These are phyloP conservation scores for Aspergillus hancockii DNA, from an alignment of 495 filamentous ascomycete species.

Conservation along the genomic window DNA sequence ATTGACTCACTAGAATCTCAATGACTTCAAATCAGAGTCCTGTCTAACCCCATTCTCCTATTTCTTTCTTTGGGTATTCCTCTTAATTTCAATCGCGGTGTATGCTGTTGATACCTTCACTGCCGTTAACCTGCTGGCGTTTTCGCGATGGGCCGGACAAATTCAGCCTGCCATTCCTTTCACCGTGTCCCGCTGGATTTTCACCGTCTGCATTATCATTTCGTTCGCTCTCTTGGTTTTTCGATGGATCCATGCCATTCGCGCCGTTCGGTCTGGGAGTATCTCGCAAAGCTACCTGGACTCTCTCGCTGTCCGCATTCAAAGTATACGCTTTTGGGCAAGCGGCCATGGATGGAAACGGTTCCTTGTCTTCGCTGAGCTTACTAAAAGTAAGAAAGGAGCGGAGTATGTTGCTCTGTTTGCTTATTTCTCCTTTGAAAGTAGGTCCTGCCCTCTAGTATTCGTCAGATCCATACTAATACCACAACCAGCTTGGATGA, in stretches of 20 bases:
- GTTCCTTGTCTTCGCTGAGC: constrained; percentile 87
- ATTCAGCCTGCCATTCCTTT: constrained; percentile 69
- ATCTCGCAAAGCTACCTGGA: constrained; percentile 93
- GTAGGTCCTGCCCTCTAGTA: constrained; percentile 43
- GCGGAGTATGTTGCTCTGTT: constrained; percentile 90
- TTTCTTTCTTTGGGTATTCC: constrained; percentile 75
- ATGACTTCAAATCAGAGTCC: constrained; percentile 82
- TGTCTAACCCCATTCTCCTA: constrained; percentile 80
- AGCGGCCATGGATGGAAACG: constrained; percentile 73
- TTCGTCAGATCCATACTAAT: constrained; percentile 18
- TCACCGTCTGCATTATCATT: constrained; percentile 81
- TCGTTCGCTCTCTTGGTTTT: constrained; percentile 76
- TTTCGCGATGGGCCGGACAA: constrained; percentile 68
- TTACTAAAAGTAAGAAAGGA: constrained; percentile 90
- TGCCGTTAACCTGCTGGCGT: constrained; percentile 84
- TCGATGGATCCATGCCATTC: constrained; percentile 74
- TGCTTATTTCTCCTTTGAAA: constrained; percentile 91
- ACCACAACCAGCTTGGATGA: constrained; percentile 68
- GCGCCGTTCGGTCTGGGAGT: constrained; percentile 77
- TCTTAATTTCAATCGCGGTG: constrained; percentile 76
- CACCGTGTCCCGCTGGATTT: constrained; percentile 82
- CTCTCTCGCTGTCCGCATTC: constrained; percentile 75
- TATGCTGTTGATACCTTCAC: constrained; percentile 92
- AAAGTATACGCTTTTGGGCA: constrained; percentile 70
- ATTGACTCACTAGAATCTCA: constrained; percentile 65